A percentile compares a stretch with the other conserved stretches of the same genome.
Conservation (phyloP, 2,329 filamentous ascomycete genomes). For the Botrytis deweyae region DNA sequence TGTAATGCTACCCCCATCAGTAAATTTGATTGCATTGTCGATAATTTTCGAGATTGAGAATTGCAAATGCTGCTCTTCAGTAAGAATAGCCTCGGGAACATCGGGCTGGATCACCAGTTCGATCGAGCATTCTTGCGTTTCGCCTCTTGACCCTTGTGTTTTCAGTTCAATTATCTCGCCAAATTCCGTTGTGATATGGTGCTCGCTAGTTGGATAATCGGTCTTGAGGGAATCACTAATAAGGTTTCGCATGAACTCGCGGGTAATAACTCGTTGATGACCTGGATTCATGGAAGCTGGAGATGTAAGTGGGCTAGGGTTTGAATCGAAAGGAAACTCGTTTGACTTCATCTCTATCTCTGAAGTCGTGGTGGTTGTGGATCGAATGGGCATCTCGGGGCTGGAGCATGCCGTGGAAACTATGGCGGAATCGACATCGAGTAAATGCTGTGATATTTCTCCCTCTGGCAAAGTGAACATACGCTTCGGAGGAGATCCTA, state of each 20-base stretch:
- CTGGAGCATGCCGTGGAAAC: neutral
- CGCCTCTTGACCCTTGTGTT: constrained; percentile 33
- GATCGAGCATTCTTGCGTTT: constrained; percentile 40
- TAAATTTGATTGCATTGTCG: constrained; percentile 70
- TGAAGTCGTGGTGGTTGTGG: neutral
- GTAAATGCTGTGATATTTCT: constrained; percentile 20
- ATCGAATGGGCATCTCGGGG: neutral
- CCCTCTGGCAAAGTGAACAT: constrained; percentile 32
- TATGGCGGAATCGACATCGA: constrained; percentile 2
- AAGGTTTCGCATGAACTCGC: constrained; percentile 35
- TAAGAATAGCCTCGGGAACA: constrained; percentile 53
- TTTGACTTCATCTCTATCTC: neutral
- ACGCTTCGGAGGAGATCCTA: constrained; percentile 35
- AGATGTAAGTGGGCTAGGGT: constrained; percentile 16
- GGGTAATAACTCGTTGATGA: constrained; percentile 33
- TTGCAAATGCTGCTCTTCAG: constrained; percentile 51
- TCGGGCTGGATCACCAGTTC: constrained; percentile 42
- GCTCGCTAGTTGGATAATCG: constrained; percentile 33
- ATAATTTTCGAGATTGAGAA: constrained; percentile 45
- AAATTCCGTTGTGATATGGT: constrained; percentile 31
- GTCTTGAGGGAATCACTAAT: constrained; percentile 34
- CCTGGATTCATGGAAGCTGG: constrained; percentile 27
- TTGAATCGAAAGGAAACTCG: neutral
- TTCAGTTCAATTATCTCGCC: constrained; percentile 37
- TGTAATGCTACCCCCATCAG: constrained; percentile 60